A percentile compares a stretch with the other conserved stretches of the same genome.
phyloP scores from a whole-genome alignment of 164 flowering plant species.

The Paratinospora sagittata region DNA sequence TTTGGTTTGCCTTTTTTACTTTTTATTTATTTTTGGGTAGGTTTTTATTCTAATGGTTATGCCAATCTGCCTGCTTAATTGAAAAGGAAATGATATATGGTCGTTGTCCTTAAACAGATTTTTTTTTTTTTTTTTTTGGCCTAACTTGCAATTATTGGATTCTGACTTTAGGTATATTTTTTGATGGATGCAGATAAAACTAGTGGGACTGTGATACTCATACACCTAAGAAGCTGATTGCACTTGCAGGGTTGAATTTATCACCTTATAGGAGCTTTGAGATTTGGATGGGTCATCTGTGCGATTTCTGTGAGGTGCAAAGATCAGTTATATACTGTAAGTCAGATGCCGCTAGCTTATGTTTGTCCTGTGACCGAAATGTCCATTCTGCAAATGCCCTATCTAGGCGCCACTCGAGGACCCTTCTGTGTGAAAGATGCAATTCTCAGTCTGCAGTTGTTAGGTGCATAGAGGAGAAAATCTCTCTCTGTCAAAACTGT shows the following conservation, averaged over 20 bases:
- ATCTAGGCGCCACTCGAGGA: slow-evolving; percentile 79
- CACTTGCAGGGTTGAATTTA: no score
- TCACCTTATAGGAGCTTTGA: no score
- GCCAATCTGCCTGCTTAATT: not conserved
- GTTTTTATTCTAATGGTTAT: no score
- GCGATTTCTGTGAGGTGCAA: slow-evolving; percentile 86
- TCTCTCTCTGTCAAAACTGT: slow-evolving; percentile 84
- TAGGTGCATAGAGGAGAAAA: slow-evolving; percentile 63
- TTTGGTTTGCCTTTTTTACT: no score
- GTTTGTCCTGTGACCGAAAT: slow-evolving; percentile 85
- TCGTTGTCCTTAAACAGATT: not conserved
- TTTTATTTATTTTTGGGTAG: no score
- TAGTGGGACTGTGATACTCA: no score
- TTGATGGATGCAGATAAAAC: slow-evolving; percentile 10
- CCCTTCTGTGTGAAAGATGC: slow-evolving; percentile 83
- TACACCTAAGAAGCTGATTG: no score
- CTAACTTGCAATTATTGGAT: not conserved
- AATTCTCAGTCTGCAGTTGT: slow-evolving; percentile 71
- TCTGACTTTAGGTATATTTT: not conserved
- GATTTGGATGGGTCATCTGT: slow-evolving; percentile 83
- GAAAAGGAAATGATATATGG: not conserved
- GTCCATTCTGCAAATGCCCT: slow-evolving; percentile 96
- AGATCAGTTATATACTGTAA: slow-evolving; percentile 83
- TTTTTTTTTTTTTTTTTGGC: not conserved
- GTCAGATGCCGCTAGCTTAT: slow-evolving; percentile 84